A percentile compares a stretch with the other conserved stretches of the same genome.
These are phyloP conservation scores for Pyrenochaeta sp. DNA, from an alignment of 2,329 filamentous ascomycete genomes.

Conservation along the genomic window DNA sequence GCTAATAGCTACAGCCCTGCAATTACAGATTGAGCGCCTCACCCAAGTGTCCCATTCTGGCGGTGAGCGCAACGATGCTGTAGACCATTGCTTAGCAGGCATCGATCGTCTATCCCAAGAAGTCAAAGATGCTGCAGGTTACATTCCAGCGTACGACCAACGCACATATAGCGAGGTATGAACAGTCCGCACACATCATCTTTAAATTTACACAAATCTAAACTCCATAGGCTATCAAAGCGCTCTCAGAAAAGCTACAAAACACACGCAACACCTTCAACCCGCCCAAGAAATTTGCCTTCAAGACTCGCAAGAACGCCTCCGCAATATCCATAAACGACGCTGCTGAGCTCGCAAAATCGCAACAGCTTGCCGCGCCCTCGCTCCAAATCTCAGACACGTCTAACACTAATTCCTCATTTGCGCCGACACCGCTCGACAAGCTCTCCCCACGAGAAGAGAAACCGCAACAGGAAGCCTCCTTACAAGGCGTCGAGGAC, in stretches of 20 bases:
- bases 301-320: slow-evolving; percentile 67
- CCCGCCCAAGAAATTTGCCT: slow-evolving; percentile 83
- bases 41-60: slow-evolving; percentile 67
- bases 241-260: slow-evolving; percentile 78
- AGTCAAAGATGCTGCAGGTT: slow-evolving; percentile 82
- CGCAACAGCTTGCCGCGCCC: slow-evolving; percentile 54
- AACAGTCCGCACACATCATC: background rate
- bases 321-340: slow-evolving; percentile 64
- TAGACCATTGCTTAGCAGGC: slow-evolving; percentile 78
- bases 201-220: slow-evolving; percentile 12
- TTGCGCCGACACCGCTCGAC: slow-evolving; percentile 50
- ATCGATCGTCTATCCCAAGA: slow-evolving; percentile 84
- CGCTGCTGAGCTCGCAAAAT: slow-evolving; percentile 61
- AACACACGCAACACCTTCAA: slow-evolving; percentile 68
- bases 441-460: slow-evolving; percentile 42
- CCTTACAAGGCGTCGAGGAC: slow-evolving; percentile 1
- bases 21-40: slow-evolving; percentile 76
- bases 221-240: slow-evolving; percentile 74
- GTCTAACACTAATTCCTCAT: slow-evolving; percentile 51
- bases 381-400: slow-evolving; percentile 47
- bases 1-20: slow-evolving; percentile 66
- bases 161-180: slow-evolving; percentile 80
- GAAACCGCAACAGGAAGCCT: slow-evolving; percentile 34
- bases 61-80: slow-evolving; percentile 80
- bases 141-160: slow-evolving; percentile 88